Base-by-base conservation (phyloP, 768 basidiomycete species). In the Tulasnella sp. region DNA sequence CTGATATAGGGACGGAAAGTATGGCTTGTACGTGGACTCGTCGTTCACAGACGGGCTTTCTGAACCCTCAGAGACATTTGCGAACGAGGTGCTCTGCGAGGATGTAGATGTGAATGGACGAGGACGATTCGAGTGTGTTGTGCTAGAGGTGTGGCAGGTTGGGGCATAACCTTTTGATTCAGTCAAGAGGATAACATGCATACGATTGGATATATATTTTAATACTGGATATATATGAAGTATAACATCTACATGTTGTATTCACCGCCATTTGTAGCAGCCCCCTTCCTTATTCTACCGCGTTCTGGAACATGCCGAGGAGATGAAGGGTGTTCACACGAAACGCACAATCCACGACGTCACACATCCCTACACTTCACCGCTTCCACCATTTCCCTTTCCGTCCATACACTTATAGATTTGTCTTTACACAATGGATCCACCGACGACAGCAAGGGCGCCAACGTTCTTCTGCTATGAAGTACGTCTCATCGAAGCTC, bases 111-210 rank as follows among this genome's bases (percentile, higher is more conserved):
- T 72, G 0, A 73, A 75, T n/a, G 65, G 66, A 27, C 73, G 74
- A 5, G 77, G 78, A 8, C 70, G 74, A n/a, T 98, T 97, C 64
- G 91, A 94, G 67, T 91, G 91, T 69, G 84, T 94, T 0, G 92
- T 86, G 12, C 69, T 98, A 55, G 93, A 97, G 67, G 89, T 92
- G 0, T 96, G 93, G 93, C 84, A 80, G 3, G 73, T 92, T 44
- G 83, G 30, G 15, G 24, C 24, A 15, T 61, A 27, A 61, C 17
- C 38, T 24, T 59, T 53, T 60, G 34, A 21, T 25, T 15, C 34
- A 17, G n/a, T n/a, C n/a, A n/a, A n/a, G n/a, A n/a, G n/a, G n/a
- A n/a, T n/a, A n/a, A n/a, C n/a, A n/a, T n/a, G n/a, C n/a, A n/a
- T n/a, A n/a, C n/a, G n/a, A n/a, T n/a, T n/a, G n/a, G n/a, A n/a